These are phyloP conservation scores for Xylariaceae sp. DNA, from an alignment of 2,329 filamentous ascomycete species.

Conservation along the genomic window DNA sequence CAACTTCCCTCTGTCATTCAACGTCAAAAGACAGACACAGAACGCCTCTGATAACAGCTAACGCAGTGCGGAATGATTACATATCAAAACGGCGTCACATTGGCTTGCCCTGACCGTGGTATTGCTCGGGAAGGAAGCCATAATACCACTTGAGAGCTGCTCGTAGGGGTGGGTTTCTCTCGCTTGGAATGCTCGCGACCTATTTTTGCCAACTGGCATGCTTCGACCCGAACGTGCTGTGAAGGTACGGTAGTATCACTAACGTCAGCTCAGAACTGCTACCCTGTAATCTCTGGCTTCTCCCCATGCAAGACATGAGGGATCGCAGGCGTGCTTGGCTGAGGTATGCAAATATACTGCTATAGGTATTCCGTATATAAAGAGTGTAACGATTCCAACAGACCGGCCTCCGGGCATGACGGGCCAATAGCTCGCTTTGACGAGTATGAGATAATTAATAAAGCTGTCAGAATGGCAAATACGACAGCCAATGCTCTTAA, in stretches of 20 bases:
- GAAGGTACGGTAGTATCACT: background rate
- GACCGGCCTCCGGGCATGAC: slow-evolving; percentile 1
- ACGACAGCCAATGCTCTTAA: no score
- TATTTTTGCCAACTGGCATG: slow-evolving; percentile 8
- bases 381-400: slow-evolving; percentile 1
- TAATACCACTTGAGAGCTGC: background rate
- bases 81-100: background rate
- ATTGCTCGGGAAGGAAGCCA: background rate
- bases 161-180: background rate
- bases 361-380: background rate
- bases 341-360: background rate
- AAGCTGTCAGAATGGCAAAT: no score
- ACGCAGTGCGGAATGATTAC: background rate
- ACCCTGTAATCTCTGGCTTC: slow-evolving; percentile 5
- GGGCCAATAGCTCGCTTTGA: slow-evolving; percentile 1
- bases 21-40: background rate
- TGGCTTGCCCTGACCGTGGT: background rate
- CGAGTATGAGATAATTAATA: no score
- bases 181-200: slow-evolving; percentile 3
- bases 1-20: no score
- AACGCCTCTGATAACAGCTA: background rate
- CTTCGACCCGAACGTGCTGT: background rate
- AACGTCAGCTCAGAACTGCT: slow-evolving; percentile 14
- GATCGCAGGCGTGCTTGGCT: slow-evolving; percentile 3
- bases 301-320: slow-evolving; percentile 10